These are phyloP conservation scores for Bonia amplexicaulis DNA, from an alignment of 176 grass and related monocot species.

Conservation along the genomic window DNA sequence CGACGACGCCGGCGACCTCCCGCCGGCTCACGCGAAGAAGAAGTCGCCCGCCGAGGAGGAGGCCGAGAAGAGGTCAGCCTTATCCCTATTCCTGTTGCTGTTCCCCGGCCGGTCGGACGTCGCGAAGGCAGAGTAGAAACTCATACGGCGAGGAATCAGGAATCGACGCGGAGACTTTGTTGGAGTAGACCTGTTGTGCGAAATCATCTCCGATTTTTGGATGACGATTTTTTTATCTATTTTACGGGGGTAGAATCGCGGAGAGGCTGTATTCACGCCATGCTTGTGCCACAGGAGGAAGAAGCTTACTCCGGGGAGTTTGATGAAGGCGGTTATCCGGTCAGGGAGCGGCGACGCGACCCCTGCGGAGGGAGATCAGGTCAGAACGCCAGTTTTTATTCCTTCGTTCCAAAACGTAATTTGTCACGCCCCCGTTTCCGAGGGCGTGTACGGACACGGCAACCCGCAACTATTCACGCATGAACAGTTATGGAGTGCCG, in stretches of 20 bases:
- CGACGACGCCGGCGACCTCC: conserved; percentile 26
- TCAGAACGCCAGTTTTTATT: background rate
- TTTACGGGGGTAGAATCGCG: background rate
- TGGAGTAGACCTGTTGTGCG: background rate
- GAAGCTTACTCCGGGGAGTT: conserved; percentile 80
- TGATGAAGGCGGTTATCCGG: conserved; percentile 83
- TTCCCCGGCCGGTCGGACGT: background rate
- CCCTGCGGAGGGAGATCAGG: conserved; percentile 83
- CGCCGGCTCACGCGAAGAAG: conserved; percentile 56
- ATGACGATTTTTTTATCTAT: background rate
- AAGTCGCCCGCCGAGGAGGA: conserved; percentile 67
- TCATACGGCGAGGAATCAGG: background rate
- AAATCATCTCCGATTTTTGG: background rate
- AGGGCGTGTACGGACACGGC: no score
- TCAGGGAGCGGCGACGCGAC: conserved; percentile 54
- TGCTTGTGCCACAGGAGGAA: conserved; percentile 53
- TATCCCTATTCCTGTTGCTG: background rate
- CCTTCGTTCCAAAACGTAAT: background rate
- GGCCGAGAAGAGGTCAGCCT: conserved; percentile 71
- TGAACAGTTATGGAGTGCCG: no score
- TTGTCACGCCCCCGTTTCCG: no score
- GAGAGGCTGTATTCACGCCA: background rate
- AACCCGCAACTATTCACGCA: no score
- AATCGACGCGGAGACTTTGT: background rate
- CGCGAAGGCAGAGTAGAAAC: no score